A percentile compares a stretch with the other conserved stretches of the same genome.
Conservation (phyloP, 176 grass and related monocot genomes). For the Rhynchospora pubera region DNA sequence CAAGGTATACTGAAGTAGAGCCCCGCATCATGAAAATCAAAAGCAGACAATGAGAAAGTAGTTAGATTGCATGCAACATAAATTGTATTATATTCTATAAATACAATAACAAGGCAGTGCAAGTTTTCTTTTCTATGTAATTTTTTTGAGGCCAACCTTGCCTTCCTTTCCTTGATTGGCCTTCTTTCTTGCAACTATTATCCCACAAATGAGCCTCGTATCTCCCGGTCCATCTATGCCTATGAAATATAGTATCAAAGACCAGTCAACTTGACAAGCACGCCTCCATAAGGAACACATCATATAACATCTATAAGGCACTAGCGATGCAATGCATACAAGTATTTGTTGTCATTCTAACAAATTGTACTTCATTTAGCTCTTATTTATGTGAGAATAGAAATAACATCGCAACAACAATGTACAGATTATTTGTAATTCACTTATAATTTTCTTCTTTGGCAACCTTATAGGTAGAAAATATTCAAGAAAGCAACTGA, state of each 20-base stretch:
- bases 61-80: background rate
- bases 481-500: background rate
- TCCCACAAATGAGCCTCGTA: slow-evolving; percentile 99
- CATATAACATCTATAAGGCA: background rate
- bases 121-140: too few relatives aligned
- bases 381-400: background rate
- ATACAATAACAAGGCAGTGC: background rate
- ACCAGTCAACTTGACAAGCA: background rate
- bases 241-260: slow-evolving; percentile 12
- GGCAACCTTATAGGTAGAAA: background rate
- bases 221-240: slow-evolving; percentile 97
- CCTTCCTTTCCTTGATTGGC: slow-evolving; percentile 91
- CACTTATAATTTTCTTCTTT: background rate
- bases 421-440: too few relatives aligned
- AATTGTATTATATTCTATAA: background rate
- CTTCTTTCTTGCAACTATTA: slow-evolving; percentile 92
- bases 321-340: background rate
- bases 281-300: background rate
- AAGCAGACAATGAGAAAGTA: background rate
- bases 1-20: slow-evolving; percentile 18
- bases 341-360: background rate
- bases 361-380: background rate
- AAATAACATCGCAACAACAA: background rate
- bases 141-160: slow-evolving; percentile 87
- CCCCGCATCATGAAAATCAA: background rate